phyloP scores from a whole-genome alignment of 2,329 filamentous ascomycete genomes.

The Colletotrichum tropicicola region DNA sequence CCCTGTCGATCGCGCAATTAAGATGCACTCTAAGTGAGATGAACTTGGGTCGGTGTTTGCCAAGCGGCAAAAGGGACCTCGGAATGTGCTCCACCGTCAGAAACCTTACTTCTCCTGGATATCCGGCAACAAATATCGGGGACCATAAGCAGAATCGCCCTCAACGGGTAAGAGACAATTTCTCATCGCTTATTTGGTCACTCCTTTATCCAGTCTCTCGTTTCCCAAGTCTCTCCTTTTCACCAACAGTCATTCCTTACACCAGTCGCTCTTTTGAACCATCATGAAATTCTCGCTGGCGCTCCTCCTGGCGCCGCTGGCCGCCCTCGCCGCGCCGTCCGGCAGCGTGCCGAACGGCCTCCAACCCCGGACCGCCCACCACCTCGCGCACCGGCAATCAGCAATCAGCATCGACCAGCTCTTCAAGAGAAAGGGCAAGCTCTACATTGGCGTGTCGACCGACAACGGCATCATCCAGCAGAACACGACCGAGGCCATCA shows the following conservation, averaged over 20 bases:
- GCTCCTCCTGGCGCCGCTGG: constrained; percentile 47
- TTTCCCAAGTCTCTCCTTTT: not conserved
- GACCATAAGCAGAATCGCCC: too few relatives aligned
- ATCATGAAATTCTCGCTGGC: constrained; percentile 38
- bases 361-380: constrained; percentile 58
- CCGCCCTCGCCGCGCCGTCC: constrained; percentile 40
- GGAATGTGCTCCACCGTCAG: constrained; percentile 3
- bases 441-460: constrained; percentile 68
- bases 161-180: too few relatives aligned
- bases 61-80: not conserved
- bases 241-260: not conserved
- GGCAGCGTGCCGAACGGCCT: constrained; percentile 37
- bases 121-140: not conserved
- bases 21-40: not conserved
- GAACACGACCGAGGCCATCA: constrained; percentile 61
- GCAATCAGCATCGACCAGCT: constrained; percentile 61
- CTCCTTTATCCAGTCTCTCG: too few relatives aligned
- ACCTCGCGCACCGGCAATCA: constrained; percentile 32
- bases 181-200: too few relatives aligned
- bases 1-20: not conserved
- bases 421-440: constrained; percentile 70
- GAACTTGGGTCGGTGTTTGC: not conserved
- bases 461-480: constrained; percentile 62
- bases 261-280: not conserved
- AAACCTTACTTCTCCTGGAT: not conserved